Conservation (phyloP, 2,329 filamentous ascomycete genomes). For the Calonectria pseudoreteaudii region DNA sequence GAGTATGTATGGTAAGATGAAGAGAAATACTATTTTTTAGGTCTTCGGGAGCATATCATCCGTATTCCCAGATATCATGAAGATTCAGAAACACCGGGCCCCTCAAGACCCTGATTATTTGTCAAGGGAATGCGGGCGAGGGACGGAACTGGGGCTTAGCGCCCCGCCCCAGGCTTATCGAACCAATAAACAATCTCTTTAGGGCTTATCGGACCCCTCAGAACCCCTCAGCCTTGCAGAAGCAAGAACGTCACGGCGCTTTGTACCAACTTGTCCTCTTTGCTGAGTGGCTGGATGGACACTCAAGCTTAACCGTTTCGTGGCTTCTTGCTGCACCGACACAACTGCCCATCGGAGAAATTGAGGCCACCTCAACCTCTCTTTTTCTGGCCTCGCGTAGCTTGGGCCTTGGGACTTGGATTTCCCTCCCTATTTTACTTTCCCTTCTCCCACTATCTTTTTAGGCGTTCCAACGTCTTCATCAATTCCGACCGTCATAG, state of each 20-base stretch:
- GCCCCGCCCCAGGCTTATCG: conserved; percentile 33
- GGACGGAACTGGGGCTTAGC: conserved; percentile 22
- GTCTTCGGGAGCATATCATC: not conserved
- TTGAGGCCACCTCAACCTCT: conserved; percentile 53
- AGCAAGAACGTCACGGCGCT: conserved; percentile 38
- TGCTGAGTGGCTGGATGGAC: conserved; percentile 38
- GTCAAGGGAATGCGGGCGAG: conserved; percentile 29
- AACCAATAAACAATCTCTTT: conserved; percentile 26
- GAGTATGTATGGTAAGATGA: not conserved
- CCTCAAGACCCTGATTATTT: conserved; percentile 25
- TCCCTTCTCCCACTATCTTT: conserved; percentile 4
- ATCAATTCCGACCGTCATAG: conserved; percentile 11
- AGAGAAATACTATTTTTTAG: not conserved
- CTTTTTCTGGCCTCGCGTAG: conserved; percentile 30
- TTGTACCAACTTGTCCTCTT: conserved; percentile 53
- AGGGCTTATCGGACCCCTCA: conserved; percentile 10
- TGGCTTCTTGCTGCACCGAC: conserved; percentile 42
- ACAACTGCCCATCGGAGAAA: conserved; percentile 34
- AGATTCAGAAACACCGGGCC: not conserved
- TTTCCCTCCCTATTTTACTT: conserved; percentile 6
- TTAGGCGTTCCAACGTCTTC: conserved; percentile 34
- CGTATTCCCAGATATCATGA: conserved; percentile 22
- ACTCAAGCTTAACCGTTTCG: conserved; percentile 40
- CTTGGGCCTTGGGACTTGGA: conserved; percentile 23
- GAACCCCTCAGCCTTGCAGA: conserved; percentile 42